Base-by-base conservation (phyloP, 768 basidiomycete species). In the Suillus clintonianus region DNA sequence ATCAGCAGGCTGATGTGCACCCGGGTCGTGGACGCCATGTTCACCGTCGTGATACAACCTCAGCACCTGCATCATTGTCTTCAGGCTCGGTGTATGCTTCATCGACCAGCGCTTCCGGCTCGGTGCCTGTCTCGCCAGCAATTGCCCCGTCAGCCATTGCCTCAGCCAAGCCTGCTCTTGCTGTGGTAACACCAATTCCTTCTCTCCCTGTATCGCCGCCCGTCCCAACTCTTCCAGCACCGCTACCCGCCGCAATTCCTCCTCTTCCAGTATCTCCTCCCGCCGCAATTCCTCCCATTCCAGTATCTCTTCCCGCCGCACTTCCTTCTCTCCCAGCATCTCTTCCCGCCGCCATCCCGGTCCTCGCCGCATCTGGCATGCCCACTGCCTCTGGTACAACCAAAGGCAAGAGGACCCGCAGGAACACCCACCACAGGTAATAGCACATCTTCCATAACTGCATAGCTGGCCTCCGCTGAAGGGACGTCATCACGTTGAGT, bases 391-490 rank as follows among this genome's bases (percentile, higher is more conserved):
- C 22, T 56, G 36, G 36, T 37, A 24, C 55, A 37, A 24, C 22
- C 36, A 56, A 17, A 39, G 55, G 30, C 51, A 53, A 32, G 30
- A 53, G 30, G 19, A n/a, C n/a, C n/a, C n/a, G n/a, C n/a, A n/a
- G n/a, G n/a, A n/a, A n/a, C n/a, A 32, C 30, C 5, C 51, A 53
- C 19, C 32, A 32, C 32, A 53, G 30, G 19, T 19, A n/a, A n/a
- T 53, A n/a, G 19, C 15, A 51, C 50, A 4, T 19, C 32, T 34
- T 53, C 51, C 51, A 53, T 32, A 5, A 32, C 11, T 13, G 30
- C 51, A 53, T 53, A 11, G 30, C 51, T 53, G 51, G 51, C 32
- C 51, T 53, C 51, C 51, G 51, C 51, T 53, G 51, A 32, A 53
- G 51, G 30, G 51, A 53, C 51, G 37, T 39, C 15, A 22, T 37